These are phyloP conservation scores for Fraxinus sp. DNA, from an alignment of 305 asterid species.

Conservation along the genomic window DNA sequence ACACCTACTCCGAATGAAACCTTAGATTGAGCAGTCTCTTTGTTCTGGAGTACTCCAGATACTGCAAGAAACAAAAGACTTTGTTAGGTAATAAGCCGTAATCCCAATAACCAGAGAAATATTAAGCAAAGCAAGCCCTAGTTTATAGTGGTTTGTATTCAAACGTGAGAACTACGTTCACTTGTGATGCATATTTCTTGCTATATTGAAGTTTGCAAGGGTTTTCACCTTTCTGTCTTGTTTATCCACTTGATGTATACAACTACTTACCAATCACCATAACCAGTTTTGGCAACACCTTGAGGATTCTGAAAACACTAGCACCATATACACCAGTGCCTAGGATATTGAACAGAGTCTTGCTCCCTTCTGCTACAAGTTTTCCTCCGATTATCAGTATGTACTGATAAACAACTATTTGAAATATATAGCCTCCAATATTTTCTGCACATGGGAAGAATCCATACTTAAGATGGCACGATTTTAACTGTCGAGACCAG, in stretches of 20 bases:
- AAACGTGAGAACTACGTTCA: neutral
- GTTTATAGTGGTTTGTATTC: neutral
- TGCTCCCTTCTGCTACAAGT: constrained; percentile 32
- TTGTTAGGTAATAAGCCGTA: neutral
- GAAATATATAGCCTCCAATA: constrained; percentile 37
- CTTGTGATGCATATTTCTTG: neutral
- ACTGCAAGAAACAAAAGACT: constrained; percentile 27
- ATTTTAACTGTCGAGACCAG: neutral
- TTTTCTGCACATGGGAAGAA: constrained; percentile 45
- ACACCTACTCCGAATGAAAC: constrained; percentile 45
- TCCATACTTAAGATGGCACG: constrained; percentile 33
- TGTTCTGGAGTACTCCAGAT: constrained; percentile 39
- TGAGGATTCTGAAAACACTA: constrained; percentile 32
- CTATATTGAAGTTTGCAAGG: neutral
- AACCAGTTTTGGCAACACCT: constrained; percentile 34
- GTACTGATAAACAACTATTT: constrained; percentile 33
- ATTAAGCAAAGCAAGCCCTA: neutral
- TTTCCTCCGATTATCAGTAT: constrained; percentile 35
- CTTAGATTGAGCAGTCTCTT: constrained; percentile 37
- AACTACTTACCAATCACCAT: constrained; percentile 40
- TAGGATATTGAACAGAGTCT: constrained; percentile 30
- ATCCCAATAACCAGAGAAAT: neutral
- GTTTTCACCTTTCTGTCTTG: neutral
- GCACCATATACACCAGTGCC: constrained; percentile 43
- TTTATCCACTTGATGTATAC: neutral